Percentiles rank a stretch among this genome's conserved stretches.
Conservation (phyloP, 768 basidiomycete genomes). For the Chlorophyllum brunneum region DNA sequence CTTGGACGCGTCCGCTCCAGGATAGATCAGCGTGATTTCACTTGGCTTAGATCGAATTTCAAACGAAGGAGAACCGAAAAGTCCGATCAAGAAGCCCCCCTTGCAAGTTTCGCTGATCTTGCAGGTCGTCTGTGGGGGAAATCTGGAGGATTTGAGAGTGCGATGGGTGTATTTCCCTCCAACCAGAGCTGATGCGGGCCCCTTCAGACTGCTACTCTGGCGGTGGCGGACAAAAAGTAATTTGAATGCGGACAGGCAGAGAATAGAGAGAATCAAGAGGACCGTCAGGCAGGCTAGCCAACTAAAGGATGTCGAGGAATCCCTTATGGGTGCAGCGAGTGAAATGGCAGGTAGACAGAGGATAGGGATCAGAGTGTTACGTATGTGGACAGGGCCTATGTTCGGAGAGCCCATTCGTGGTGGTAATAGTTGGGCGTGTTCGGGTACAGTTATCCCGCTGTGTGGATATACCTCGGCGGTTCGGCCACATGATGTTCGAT, state of each 20-base stretch:
- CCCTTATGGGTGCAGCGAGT: slow-evolving; percentile 4
- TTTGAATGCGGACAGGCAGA: slow-evolving; percentile 6
- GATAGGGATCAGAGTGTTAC: not conserved
- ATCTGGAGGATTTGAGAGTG: not conserved
- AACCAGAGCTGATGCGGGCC: not conserved
- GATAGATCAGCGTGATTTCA: slow-evolving; percentile 10
- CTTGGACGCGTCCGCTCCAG: not conserved
- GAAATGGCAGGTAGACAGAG: not conserved
- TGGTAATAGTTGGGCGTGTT: not conserved
- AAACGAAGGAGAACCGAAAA: slow-evolving; percentile 42
- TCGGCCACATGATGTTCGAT: not conserved
- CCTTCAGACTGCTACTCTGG: not conserved
- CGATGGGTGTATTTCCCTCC: not conserved
- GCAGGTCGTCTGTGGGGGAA: not conserved
- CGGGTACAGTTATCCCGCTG: too few species aligned
- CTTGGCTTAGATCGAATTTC: slow-evolving; percentile 31
- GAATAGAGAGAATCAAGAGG: slow-evolving; percentile 3
- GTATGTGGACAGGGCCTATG: not conserved
- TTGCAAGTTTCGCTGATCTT: slow-evolving; percentile 16
- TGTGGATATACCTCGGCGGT: too few species aligned
- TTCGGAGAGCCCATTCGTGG: not conserved
- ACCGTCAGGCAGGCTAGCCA: slow-evolving; percentile 5
- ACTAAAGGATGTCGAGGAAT: slow-evolving; percentile 4
- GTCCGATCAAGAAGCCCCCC: slow-evolving; percentile 38
- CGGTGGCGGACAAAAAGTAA: slow-evolving; percentile 10